Conservation (phyloP, 108 stramenopile genomes). For the Mayamaea pseudoterrestris region DNA sequence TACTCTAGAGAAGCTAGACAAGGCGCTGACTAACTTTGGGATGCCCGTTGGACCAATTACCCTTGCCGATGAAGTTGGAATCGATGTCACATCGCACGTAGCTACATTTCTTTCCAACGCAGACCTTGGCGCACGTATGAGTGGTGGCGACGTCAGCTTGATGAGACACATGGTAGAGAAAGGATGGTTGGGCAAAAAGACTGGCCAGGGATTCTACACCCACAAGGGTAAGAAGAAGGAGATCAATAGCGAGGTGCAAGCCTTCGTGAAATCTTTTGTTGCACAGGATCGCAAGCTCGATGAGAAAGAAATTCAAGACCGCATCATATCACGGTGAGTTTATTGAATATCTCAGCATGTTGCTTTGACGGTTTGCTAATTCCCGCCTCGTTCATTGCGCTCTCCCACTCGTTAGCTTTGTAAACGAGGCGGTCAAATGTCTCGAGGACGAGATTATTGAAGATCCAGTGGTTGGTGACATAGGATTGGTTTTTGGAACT, state of each 20-base stretch:
- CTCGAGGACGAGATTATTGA: conserved; percentile 97
- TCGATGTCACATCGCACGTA: conserved; percentile 94
- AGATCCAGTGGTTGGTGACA: conserved; percentile 94
- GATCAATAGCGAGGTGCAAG: conserved; percentile 69
- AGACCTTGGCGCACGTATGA: conserved; percentile 92
- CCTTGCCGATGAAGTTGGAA: conserved; percentile 91
- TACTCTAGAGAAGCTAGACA: conserved; percentile 78
- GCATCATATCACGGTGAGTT: conserved; percentile 65
- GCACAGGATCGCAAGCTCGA: conserved; percentile 41
- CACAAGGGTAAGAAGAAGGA: conserved; percentile 90
- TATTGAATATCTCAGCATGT: neutral
- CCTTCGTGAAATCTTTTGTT: conserved; percentile 60
- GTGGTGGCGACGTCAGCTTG: conserved; percentile 83
- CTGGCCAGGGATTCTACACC: conserved; percentile 95
- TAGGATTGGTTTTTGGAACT: conserved; percentile 98
- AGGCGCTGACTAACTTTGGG: conserved; percentile 90
- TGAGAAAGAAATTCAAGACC: conserved; percentile 89
- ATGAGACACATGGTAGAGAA: conserved; percentile 92
- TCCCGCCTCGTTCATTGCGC: neutral
- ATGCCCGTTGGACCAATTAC: conserved; percentile 93
- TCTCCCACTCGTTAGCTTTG: conserved; percentile 37
- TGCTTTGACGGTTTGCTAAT: neutral
- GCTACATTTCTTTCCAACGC: conserved; percentile 83
- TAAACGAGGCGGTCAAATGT: conserved; percentile 97
- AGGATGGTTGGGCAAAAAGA: conserved; percentile 93